Percentiles rank a stretch among this genome's conserved stretches.
Evolutionary conservation across 768 basidiomycete genomes (phyloP).

Genomic region (Kwoniella europaea): DNA sequence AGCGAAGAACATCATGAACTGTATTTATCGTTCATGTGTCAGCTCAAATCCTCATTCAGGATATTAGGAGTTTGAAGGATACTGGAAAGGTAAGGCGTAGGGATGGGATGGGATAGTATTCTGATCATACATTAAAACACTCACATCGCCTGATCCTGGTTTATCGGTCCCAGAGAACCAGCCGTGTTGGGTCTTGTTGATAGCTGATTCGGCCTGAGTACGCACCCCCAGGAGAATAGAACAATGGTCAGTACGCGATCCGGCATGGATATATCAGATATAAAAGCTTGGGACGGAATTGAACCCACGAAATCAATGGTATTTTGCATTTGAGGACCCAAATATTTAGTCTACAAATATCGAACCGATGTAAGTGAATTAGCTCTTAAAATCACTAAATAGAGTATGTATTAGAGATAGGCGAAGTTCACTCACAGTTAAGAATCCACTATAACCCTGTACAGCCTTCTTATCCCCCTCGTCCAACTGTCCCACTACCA

Average conservation of each 20-base stretch:
- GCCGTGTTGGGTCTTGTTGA: conserved; percentile 29
- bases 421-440: conserved; percentile 23
- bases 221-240: no score
- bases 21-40: background rate
- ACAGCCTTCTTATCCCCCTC: conserved; percentile 19
- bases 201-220: conserved; percentile 46
- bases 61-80: no score
- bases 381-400: no score
- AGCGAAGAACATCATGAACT: conserved; percentile 56
- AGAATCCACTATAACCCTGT: conserved; percentile 16
- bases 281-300: background rate
- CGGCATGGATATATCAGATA: background rate
- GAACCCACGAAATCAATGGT: conserved; percentile 24
- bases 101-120: background rate
- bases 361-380: no score
- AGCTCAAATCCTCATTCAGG: background rate
- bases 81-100: background rate
- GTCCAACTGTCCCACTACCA: conserved; percentile 14
- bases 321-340: conserved; percentile 23
- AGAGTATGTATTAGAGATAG: no score
- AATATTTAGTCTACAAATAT: conserved; percentile 16
- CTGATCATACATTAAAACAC: background rate
- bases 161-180: conserved; percentile 49
- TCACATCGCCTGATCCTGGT: conserved; percentile 53
- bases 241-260: no score